These are phyloP conservation scores for Halenospora varia DNA, from an alignment of 495 filamentous ascomycete genomes.

Conservation along the genomic window DNA sequence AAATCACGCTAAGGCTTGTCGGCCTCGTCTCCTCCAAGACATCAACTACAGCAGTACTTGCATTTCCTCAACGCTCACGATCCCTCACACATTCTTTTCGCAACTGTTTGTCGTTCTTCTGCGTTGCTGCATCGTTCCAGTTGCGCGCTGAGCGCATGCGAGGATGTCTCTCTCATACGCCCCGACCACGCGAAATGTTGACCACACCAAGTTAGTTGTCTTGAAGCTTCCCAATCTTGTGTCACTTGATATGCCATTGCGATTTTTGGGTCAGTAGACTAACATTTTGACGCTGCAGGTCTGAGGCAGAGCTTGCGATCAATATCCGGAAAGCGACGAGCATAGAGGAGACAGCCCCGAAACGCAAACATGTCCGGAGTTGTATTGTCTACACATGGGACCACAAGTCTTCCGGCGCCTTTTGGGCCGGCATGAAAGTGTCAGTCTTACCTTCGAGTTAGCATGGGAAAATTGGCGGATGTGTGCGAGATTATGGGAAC, in stretches of 20 bases:
- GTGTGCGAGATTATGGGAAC: neutral
- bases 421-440: slow-evolving; percentile 99
- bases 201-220: slow-evolving; percentile 25
- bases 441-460: slow-evolving; percentile 39
- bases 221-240: neutral
- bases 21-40: neutral
- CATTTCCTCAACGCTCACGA: neutral
- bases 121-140: neutral
- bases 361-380: slow-evolving; percentile 97
- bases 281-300: slow-evolving; percentile 45
- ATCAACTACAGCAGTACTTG: neutral
- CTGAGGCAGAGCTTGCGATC: slow-evolving; percentile 88
- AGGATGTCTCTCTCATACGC: slow-evolving; percentile 21
- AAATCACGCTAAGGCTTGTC: neutral
- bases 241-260: neutral
- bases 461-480: neutral
- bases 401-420: slow-evolving; percentile 92
- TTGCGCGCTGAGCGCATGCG: slow-evolving; percentile 8
- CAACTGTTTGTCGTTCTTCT: neutral
- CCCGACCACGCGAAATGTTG: slow-evolving; percentile 21
- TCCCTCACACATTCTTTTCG: neutral
- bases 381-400: slow-evolving; percentile 99
- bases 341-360: slow-evolving; percentile 91
- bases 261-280: neutral
- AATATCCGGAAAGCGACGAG: slow-evolving; percentile 97